phyloP scores from a whole-genome alignment of 2,329 filamentous ascomycete genomes.

The Penicillium sp. region DNA sequence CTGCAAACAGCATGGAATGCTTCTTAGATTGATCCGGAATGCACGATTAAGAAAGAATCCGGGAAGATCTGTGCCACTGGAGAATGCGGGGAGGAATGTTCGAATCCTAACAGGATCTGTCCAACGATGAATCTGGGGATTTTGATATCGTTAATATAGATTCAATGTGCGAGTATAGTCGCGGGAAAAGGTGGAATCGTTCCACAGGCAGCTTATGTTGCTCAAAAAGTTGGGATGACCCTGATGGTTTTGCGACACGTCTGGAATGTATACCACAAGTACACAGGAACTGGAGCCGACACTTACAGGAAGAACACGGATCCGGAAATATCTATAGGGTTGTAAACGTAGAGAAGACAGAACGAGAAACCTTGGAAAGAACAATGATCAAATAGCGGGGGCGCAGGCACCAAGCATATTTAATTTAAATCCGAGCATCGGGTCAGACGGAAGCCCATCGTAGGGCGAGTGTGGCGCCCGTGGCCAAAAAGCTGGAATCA shows the following conservation, averaged over 20 bases:
- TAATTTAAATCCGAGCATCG: background rate
- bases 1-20: conserved; percentile 22
- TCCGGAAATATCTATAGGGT: background rate
- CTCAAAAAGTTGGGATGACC: background rate
- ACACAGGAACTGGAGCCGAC: background rate
- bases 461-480: conserved; percentile 10
- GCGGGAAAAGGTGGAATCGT: background rate
- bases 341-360: background rate
- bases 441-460: conserved; percentile 9
- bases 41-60: conserved; percentile 12
- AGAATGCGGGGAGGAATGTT: conserved; percentile 22
- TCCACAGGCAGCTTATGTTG: background rate
- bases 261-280: conserved; percentile 6
- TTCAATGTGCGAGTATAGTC: background rate
- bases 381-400: background rate
- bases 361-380: background rate
- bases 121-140: background rate
- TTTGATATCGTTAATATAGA: background rate
- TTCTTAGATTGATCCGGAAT: conserved; percentile 17
- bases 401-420: background rate
- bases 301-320: conserved; percentile 1
- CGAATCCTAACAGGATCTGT: background rate
- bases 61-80: conserved; percentile 14
- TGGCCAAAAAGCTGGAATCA: background rate
- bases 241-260: conserved; percentile 1